Conservation (phyloP, 192 early-diverging fungal genomes). For the Coemansia sp. region DNA sequence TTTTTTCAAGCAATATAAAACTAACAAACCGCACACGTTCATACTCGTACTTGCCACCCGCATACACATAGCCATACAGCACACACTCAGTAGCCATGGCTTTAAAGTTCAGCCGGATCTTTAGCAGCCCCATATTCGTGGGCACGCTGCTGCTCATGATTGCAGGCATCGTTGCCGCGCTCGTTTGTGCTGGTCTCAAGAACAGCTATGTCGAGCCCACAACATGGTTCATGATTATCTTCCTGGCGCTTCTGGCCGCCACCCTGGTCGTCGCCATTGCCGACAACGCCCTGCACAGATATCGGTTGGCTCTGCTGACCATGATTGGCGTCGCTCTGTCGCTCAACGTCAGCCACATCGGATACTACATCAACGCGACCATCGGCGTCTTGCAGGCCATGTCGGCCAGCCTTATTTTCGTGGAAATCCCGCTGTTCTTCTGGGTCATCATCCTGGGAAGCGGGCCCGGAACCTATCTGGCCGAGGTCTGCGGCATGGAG, state of each 20-base stretch:
- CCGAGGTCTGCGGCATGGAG: slow-evolving; percentile 47
- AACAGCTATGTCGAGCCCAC: slow-evolving; percentile 30
- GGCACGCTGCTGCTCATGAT: slow-evolving; percentile 47
- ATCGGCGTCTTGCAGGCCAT: slow-evolving; percentile 46
- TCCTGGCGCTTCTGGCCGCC: slow-evolving; percentile 24
- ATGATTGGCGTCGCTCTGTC: slow-evolving; percentile 42
- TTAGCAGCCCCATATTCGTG: slow-evolving; percentile 46
- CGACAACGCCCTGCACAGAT: slow-evolving; percentile 43
- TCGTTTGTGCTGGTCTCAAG: slow-evolving; percentile 45
- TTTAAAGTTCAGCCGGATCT: slow-evolving; percentile 25
- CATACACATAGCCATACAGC: slow-evolving; percentile 16
- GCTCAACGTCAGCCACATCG: slow-evolving; percentile 44
- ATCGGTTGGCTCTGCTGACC: slow-evolving; percentile 48
- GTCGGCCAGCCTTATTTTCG: slow-evolving; percentile 53
- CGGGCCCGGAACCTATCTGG: slow-evolving; percentile 57
- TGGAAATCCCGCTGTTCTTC: slow-evolving; percentile 55
- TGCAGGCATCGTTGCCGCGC: slow-evolving; percentile 27
- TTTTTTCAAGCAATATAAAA: too few relatives aligned
- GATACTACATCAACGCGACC: slow-evolving; percentile 49
- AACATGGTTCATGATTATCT: slow-evolving; percentile 52
- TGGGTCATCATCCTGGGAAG: slow-evolving; percentile 71
- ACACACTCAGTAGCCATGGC: slow-evolving; percentile 9
- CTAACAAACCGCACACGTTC: too few relatives aligned
- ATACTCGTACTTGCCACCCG: too few relatives aligned
- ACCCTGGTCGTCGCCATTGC: slow-evolving; percentile 27